A percentile compares a stretch with the other conserved stretches of the same genome.
Conservation (phyloP, 768 basidiomycete genomes). For the Sporobolomyces roseus region DNA sequence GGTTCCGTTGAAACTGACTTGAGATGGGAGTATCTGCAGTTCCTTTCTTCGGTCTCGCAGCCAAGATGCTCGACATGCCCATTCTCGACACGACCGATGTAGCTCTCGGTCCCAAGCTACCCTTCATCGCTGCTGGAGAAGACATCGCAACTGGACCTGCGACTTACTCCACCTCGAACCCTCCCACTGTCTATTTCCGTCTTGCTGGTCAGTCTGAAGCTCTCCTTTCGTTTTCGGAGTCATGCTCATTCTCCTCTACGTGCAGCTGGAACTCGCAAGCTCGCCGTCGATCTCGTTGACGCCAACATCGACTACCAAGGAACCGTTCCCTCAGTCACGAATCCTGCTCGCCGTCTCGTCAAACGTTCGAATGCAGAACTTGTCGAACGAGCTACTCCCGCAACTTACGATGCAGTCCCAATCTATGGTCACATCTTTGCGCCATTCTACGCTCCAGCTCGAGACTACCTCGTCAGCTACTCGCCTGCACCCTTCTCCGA, state of each 20-base stretch:
- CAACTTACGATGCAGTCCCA: constrained; percentile 43
- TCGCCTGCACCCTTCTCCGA: constrained; percentile 14
- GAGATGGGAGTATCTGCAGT: constrained; percentile 37
- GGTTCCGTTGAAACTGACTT: too few relatives aligned
- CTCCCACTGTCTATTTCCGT: constrained; percentile 53
- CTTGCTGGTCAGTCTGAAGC: constrained; percentile 42
- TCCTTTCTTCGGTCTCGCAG: constrained; percentile 56
- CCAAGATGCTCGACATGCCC: constrained; percentile 54
- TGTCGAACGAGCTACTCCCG: constrained; percentile 3
- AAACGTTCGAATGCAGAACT: constrained; percentile 19
- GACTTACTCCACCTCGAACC: constrained; percentile 55
- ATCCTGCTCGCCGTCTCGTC: constrained; percentile 14
- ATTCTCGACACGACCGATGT: constrained; percentile 57
- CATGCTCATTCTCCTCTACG: background rate
- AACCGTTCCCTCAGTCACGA: constrained; percentile 35
- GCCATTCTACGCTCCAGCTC: constrained; percentile 34
- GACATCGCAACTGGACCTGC: constrained; percentile 51
- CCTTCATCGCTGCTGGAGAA: constrained; percentile 52
- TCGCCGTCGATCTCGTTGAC: constrained; percentile 37
- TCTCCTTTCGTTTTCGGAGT: background rate
- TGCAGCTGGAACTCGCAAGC: constrained; percentile 14
- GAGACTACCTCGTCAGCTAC: constrained; percentile 36
- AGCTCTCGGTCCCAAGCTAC: constrained; percentile 52
- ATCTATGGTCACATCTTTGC: constrained; percentile 48
- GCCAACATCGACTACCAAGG: constrained; percentile 37